These are phyloP conservation scores for Clausena lansium DNA, from an alignment of 345 rosid genomes.

Conservation along the genomic window DNA sequence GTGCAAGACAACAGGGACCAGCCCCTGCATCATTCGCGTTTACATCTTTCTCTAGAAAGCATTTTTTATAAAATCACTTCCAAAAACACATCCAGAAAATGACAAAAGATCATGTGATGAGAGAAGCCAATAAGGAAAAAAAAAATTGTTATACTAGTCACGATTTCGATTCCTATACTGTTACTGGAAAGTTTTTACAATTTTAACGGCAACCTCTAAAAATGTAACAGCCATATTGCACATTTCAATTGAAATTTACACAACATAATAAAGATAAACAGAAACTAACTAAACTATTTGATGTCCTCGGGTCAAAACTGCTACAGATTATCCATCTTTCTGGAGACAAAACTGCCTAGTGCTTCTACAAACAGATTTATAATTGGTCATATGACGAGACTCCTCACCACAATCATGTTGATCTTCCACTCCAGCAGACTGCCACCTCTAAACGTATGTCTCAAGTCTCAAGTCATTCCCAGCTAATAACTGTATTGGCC, in stretches of 20 bases:
- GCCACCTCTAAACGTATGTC: neutral
- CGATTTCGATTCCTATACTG: neutral
- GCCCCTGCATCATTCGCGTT: no score
- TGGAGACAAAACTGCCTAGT: slow-evolving; percentile 14
- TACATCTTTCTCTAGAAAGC: neutral
- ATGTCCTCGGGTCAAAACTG: slow-evolving; percentile 4
- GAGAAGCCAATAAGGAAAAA: neutral
- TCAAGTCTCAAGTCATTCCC: neutral
- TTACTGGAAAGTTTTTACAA: neutral
- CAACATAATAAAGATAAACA: slow-evolving; percentile 6
- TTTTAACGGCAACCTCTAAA: neutral
- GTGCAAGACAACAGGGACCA: no score
- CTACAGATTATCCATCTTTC: neutral
- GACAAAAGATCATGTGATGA: neutral
- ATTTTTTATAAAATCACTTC: neutral
- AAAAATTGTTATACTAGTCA: neutral
- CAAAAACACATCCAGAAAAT: neutral
- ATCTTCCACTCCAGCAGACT: neutral
- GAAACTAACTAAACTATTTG: neutral
- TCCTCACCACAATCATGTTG: neutral
- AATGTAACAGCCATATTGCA: neutral
- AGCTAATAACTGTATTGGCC: neutral
- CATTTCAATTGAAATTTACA: slow-evolving; percentile 27
- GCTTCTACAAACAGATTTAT: neutral
- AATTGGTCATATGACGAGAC: neutral